Percentiles rank a stretch among this genome's conserved stretches.
Evolutionary conservation across 306 rosid genomes (phyloP).

Genomic region (Casuarina glauca): DNA sequence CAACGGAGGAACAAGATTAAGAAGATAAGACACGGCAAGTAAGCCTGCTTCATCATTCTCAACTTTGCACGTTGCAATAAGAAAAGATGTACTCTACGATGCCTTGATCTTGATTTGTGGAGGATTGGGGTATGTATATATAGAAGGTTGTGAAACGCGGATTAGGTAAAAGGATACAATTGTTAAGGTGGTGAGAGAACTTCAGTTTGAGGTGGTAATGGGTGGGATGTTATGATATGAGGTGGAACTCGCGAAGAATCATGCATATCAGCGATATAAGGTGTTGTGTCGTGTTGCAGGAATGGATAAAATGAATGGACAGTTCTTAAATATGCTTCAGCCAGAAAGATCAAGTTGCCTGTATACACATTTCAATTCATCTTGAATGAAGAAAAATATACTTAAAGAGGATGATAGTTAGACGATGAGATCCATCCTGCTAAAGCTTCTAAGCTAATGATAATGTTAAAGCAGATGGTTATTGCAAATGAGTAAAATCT

Average conservation of each 20-base stretch:
- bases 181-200: constrained; percentile 49
- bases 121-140: constrained; percentile 17
- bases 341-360: too few relatives aligned
- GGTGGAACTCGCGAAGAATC: not conserved
- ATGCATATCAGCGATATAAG: too few relatives aligned
- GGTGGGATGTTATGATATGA: constrained; percentile 9
- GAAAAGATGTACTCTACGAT: not conserved
- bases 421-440: too few relatives aligned
- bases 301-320: too few relatives aligned
- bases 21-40: constrained; percentile 7
- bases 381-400: too few relatives aligned
- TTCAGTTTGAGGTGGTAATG: constrained; percentile 27
- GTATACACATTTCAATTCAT: too few relatives aligned
- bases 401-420: too few relatives aligned
- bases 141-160: constrained; percentile 21
- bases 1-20: constrained; percentile 13
- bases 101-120: constrained; percentile 10
- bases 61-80: constrained; percentile 8
- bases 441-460: too few relatives aligned
- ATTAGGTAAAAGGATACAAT: constrained; percentile 58
- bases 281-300: too few relatives aligned
- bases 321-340: too few relatives aligned
- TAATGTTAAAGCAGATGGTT: too few relatives aligned
- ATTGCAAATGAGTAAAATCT: too few relatives aligned
- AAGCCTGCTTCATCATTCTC: constrained; percentile 33